A percentile compares a stretch with the other conserved stretches of the same genome.
phyloP scores from a whole-genome alignment of 2,329 filamentous ascomycete genomes.

The Cladosporium phlei region DNA sequence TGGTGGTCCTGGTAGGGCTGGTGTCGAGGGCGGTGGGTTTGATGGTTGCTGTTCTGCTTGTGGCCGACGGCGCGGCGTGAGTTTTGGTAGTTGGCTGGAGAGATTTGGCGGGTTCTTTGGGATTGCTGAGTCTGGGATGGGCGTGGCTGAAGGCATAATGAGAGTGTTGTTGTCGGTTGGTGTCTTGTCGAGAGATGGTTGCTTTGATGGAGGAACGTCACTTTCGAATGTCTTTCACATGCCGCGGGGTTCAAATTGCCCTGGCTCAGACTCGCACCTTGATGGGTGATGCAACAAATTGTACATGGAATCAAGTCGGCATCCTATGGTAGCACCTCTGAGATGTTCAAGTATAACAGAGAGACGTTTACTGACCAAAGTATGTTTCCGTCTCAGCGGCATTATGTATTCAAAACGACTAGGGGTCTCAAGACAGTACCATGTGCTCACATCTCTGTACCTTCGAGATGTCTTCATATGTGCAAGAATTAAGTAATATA shows the following conservation, averaged over 20 bases:
- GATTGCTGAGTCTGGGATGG: constrained; percentile 10
- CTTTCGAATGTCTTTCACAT: neutral
- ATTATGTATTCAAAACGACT: too few species aligned
- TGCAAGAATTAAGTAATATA: too few species aligned
- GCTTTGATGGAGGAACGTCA: neutral
- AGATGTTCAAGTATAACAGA: too few species aligned
- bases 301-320: too few species aligned
- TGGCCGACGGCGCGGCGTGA: constrained; percentile 60
- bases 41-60: constrained; percentile 38
- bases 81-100: constrained; percentile 57
- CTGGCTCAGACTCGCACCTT: too few species aligned
- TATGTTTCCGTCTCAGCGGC: too few species aligned
- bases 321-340: too few species aligned
- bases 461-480: too few species aligned
- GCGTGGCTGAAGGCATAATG: constrained; percentile 20
- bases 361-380: too few species aligned
- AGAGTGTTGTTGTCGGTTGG: neutral
- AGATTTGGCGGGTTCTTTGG: constrained; percentile 40
- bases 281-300: too few species aligned
- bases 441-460: too few species aligned
- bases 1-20: constrained; percentile 64
- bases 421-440: too few species aligned
- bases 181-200: neutral
- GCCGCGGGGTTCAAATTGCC: constrained; percentile 2
- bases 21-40: constrained; percentile 67